Evolutionary conservation across 2,329 filamentous ascomycete genomes (phyloP).

Genomic region (Dactylonectria estremocensis): DNA sequence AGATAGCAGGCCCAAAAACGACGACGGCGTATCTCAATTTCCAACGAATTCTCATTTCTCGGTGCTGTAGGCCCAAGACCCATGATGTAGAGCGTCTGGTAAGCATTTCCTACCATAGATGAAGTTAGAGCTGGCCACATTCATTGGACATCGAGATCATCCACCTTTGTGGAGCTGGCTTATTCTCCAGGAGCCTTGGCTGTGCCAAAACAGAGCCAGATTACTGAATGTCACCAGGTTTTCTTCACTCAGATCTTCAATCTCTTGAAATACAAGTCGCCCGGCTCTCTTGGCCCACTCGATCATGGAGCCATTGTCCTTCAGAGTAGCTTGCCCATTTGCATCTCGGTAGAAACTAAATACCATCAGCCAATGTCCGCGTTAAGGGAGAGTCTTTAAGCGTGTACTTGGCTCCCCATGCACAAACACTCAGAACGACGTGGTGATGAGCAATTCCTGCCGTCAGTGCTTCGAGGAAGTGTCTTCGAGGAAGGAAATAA

Average conservation of each 20-base stretch:
- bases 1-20: slow-evolving; percentile 38
- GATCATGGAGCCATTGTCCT: slow-evolving; percentile 8
- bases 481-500: slow-evolving; percentile 24
- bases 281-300: slow-evolving; percentile 38
- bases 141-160: background rate
- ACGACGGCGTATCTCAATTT: slow-evolving; percentile 22
- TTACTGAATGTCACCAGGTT: slow-evolving; percentile 39
- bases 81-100: slow-evolving; percentile 34
- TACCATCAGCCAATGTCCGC: background rate
- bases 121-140: background rate
- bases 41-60: background rate
- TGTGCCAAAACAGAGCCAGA: slow-evolving; percentile 41
- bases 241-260: slow-evolving; percentile 28
- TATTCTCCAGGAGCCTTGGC: slow-evolving; percentile 40
- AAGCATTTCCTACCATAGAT: slow-evolving; percentile 28
- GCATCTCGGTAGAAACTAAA: slow-evolving; percentile 37
- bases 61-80: background rate
- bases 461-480: slow-evolving; percentile 6
- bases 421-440: slow-evolving; percentile 34
- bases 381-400: fast-evolving
- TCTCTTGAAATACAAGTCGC: slow-evolving; percentile 29
- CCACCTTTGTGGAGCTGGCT: slow-evolving; percentile 41
- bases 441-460: background rate
- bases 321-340: fast-evolving
- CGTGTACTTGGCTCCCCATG: slow-evolving; percentile 41